Base-by-base conservation (phyloP, 805 yeast genomes). In the Dipodascopsis uninucleata region DNA sequence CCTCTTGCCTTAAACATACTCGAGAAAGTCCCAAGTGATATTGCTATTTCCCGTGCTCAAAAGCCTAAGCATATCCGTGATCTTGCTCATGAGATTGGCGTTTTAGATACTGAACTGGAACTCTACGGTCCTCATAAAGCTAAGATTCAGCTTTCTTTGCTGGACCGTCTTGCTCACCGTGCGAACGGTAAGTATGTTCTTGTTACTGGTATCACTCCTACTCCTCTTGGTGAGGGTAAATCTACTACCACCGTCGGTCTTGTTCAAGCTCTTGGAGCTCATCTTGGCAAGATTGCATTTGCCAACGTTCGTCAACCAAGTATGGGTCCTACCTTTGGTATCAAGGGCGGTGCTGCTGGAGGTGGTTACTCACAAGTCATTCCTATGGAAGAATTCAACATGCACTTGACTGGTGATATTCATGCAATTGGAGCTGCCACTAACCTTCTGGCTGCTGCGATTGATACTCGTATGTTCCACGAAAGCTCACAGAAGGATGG, bases 341-440 rank as follows among this genome's bases (percentile, higher is more conserved):
- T 90, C 59, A 90, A 90, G 71, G 98, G 98, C 61, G 97, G 97
- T 67, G 98, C 98, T 46, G 97, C 97, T 16, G 98, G 98, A 59
- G 98, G 97, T 63, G 97, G 97, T 37, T 90, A 88, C 67, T 77
- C 97, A 1, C 97, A 90, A 70, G 97, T 90, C 36, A 89, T 90
- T 58, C 97, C 97, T 41, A 90, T 90, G 97, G 98, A 90, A 67
- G 97, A 90, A 69, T 90, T 90, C 74, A 90, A 93, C 71, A 79
- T 93, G 85, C 97, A 90, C 65, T 74, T 90, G 56, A 90, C 97
- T 39, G 97, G 97, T 63, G 98, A 90, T 65, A 90, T 90, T 56
- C 97, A 90, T 68, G 97, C 97, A 36, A 88, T 90, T 49, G 80
- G 88, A 39, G 88, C 88, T 48, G 97, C 97, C 28, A 89, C 86